These are phyloP conservation scores for Tulasnella sp. DNA, from an alignment of 768 basidiomycete genomes.

Conservation along the genomic window DNA sequence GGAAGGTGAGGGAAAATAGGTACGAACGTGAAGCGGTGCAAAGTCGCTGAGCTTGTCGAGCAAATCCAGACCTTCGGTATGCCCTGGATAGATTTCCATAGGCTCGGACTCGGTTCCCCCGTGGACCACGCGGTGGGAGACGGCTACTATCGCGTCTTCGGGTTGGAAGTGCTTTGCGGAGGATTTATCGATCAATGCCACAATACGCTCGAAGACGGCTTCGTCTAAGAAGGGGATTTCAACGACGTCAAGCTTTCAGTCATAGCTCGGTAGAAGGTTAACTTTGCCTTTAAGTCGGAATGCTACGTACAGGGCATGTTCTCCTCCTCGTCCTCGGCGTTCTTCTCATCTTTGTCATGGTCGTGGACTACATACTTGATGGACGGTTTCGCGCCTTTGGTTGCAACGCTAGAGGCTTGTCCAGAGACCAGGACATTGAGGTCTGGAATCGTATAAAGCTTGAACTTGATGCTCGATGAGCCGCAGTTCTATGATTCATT, in stretches of 20 bases:
- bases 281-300: not conserved
- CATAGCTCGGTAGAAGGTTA: not conserved
- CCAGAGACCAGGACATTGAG: constrained; percentile 17
- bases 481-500: constrained; percentile 19
- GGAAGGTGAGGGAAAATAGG: not conserved
- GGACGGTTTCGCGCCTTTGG: constrained; percentile 12
- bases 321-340: constrained; percentile 17
- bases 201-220: constrained; percentile 50
- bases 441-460: constrained; percentile 17
- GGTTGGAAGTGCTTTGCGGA: constrained; percentile 26
- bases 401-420: constrained; percentile 16
- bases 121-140: constrained; percentile 80
- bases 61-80: constrained; percentile 59
- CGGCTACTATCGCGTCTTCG: constrained; percentile 36
- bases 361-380: constrained; percentile 16
- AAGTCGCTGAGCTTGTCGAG: constrained; percentile 51
- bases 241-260: not conserved
- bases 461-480: constrained; percentile 23
- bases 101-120: constrained; percentile 71
- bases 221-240: constrained; percentile 27
- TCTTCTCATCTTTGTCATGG: constrained; percentile 8
- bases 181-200: constrained; percentile 32
- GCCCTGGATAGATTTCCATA: constrained; percentile 51
- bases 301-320: constrained; percentile 14
- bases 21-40: constrained; percentile 56